Evolutionary conservation across 2,329 filamentous ascomycete genomes (phyloP), one percentile per base, ranked within the genome.

Genomic region (Tolypocladium cylindrosporum): DNA sequence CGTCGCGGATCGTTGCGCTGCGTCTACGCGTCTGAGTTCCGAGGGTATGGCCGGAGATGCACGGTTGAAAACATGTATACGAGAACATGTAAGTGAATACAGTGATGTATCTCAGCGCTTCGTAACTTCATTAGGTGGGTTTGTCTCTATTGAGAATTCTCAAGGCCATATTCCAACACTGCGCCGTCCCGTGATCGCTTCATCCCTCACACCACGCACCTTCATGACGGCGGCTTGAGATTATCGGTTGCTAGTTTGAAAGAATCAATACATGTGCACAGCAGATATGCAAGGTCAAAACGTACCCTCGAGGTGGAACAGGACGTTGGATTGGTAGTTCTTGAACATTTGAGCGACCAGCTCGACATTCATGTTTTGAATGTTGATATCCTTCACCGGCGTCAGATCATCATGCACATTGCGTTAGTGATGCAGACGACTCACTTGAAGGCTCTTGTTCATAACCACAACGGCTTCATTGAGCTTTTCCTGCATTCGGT

Each of bases 301-400:
- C 71, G 64, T 78, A 95, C 94, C 94, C 85, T 97, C 94, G 7
- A 99, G 81, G 67, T 99, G 94, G 72, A 99, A 97, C 7, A 97
- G 77, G 16, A 97, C 93, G 67, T 97, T 99, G 13, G 91, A 96
- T 72, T 97, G 92, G 72, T 99, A 99, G 75, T 97, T 99, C 78
- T 97, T 97, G 80, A 97, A 99, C 94, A 99, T 99, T 71, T 97
- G 93, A 1, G 93, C 92, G 6, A 97, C 94, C 3, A 97, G 82
- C 75, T 97, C 94, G 41, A 97, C 91, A 69, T 99, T 96, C 91
- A 97, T 97, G 72, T 97, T 99, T 68, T 96, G 90, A 58, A 97
- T 87, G 69, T 97, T 97, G 80, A 97, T 97, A 65, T 97, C 93
- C 89, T 96, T 65, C 3, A 2, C 9, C 16, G 16, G 21, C 10